Conservation (phyloP, 2,329 filamentous ascomycete species). For the Sporothrix schenckii region DNA sequence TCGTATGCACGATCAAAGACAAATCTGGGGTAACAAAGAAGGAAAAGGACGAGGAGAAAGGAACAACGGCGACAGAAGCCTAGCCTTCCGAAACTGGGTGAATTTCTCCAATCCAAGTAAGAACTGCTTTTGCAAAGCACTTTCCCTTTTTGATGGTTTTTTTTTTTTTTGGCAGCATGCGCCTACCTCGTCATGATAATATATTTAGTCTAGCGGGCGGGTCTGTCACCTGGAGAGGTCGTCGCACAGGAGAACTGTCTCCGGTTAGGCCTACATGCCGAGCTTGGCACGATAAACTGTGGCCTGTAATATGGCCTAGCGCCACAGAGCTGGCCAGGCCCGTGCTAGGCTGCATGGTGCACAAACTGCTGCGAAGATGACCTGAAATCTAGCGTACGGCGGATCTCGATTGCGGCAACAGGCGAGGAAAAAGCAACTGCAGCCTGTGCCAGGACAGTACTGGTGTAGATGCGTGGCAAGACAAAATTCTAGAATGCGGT, state of each 20-base stretch:
- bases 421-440: conserved; percentile 7
- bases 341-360: not conserved
- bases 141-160: not conserved
- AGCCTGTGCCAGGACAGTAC: not conserved
- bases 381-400: not conserved
- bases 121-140: not conserved
- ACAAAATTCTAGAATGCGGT: not conserved
- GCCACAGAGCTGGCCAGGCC: not conserved
- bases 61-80: not conserved
- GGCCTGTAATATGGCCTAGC: not conserved
- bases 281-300: conserved; percentile 12
- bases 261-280: not conserved
- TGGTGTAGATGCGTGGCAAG: too few species aligned
- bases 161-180: not conserved
- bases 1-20: conserved; percentile 15
- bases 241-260: conserved; percentile 2
- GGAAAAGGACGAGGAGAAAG: not conserved
- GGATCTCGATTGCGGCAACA: conserved; percentile 3
- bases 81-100: conserved; percentile 15
- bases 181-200: not conserved
- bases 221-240: conserved; percentile 17
- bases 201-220: conserved; percentile 4
- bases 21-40: not conserved
- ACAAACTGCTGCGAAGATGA: not conserved
- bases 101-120: conserved; percentile 4